Percentiles rank a stretch among this genome's conserved stretches.
Conservation (phyloP, 805 yeast genomes). For the Barnettozyma sp. region DNA sequence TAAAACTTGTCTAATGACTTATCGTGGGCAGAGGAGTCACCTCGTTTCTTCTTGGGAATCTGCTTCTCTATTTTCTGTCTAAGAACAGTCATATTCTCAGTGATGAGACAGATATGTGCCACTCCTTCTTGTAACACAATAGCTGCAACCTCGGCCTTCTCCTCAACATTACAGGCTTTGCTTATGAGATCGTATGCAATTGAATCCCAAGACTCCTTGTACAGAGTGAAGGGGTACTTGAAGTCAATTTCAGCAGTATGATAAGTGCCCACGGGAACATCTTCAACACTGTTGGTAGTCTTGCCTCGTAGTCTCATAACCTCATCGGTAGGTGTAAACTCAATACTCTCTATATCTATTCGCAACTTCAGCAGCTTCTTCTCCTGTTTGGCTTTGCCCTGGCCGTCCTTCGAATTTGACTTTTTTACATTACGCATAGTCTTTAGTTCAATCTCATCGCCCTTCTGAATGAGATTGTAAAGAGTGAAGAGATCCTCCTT, state of each 20-base stretch:
- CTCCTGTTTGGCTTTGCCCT: constrained; percentile 26
- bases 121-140: constrained; percentile 90
- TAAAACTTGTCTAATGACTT: constrained; percentile 70
- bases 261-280: constrained; percentile 78
- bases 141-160: constrained; percentile 89
- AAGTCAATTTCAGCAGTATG: constrained; percentile 81
- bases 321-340: constrained; percentile 73
- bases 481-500: constrained; percentile 87
- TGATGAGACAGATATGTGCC: constrained; percentile 84
- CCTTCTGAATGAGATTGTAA: constrained; percentile 70
- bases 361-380: constrained; percentile 57
- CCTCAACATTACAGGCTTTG: constrained; percentile 67
- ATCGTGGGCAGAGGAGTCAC: constrained; percentile 72
- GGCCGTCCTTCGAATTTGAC: constrained; percentile 13
- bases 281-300: constrained; percentile 56
- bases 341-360: constrained; percentile 58
- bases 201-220: constrained; percentile 77
- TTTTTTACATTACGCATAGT: constrained; percentile 60
- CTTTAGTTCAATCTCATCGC: constrained; percentile 65
- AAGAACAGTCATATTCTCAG: constrained; percentile 82
- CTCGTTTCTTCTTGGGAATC: constrained; percentile 82
- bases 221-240: constrained; percentile 58
- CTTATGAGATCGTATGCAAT: constrained; percentile 55
- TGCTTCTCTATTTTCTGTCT: constrained; percentile 74
- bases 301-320: constrained; percentile 76